Evolutionary conservation across 139 green algal genomes (phyloP).

Genomic region (Astrephomene gubernaculifera): DNA sequence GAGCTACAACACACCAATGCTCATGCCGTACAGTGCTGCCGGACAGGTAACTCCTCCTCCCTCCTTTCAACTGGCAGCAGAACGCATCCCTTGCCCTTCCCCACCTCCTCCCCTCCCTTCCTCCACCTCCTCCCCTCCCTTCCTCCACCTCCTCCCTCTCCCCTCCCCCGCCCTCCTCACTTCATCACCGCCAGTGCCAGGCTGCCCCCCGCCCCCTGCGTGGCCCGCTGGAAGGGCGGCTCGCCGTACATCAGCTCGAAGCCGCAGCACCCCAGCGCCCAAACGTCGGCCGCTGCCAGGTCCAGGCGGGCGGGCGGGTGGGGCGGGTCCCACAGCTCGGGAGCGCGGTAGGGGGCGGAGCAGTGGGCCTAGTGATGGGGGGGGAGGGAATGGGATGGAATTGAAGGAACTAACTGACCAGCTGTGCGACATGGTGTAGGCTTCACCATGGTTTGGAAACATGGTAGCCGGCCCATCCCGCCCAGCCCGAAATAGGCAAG

Average conservation of each 20-base stretch:
- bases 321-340: constrained; percentile 93
- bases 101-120: background rate
- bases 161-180: constrained; percentile 46
- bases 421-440: no score
- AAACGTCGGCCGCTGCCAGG: constrained; percentile 78
- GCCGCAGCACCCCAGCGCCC: constrained; percentile 88
- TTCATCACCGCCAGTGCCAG: constrained; percentile 88
- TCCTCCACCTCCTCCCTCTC: background rate
- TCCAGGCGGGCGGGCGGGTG: constrained; percentile 78
- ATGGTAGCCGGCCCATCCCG: no score
- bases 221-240: constrained; percentile 87
- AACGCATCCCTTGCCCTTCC: constrained; percentile 28
- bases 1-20: background rate
- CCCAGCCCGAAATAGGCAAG: no score
- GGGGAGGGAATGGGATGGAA: background rate
- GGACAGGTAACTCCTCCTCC: no score
- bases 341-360: constrained; percentile 89
- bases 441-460: no score
- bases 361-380: constrained; percentile 64
- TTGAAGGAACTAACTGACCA: no score
- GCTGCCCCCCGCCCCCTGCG: constrained; percentile 79
- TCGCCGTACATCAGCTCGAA: constrained; percentile 82
- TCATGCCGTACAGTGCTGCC: no score
- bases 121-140: background rate
- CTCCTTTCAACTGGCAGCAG: background rate